Evolutionary conservation across 2,329 filamentous ascomycete genomes (phyloP).

Genomic region (Fusarium sp.): DNA sequence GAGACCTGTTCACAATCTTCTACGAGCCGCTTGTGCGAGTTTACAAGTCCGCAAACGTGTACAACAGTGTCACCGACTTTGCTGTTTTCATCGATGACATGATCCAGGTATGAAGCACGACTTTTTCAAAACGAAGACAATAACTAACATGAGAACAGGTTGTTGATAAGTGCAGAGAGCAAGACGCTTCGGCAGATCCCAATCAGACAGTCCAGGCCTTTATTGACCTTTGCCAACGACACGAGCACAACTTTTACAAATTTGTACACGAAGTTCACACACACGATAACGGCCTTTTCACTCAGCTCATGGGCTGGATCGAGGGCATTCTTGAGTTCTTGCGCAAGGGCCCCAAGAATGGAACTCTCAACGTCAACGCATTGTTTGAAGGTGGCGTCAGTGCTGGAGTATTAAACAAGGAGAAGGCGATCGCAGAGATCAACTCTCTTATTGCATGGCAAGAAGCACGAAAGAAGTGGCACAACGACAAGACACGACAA

Average conservation of each 20-base stretch:
- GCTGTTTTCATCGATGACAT: slow-evolving; percentile 92
- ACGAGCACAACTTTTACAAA: slow-evolving; percentile 98
- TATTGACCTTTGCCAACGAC: slow-evolving; percentile 93
- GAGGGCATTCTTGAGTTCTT: slow-evolving; percentile 96
- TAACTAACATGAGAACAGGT: slow-evolving; percentile 56
- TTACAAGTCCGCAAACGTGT: slow-evolving; percentile 98
- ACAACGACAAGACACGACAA: slow-evolving; percentile 95
- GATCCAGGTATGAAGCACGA: slow-evolving; percentile 72
- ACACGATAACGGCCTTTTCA: slow-evolving; percentile 96
- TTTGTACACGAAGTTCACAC: slow-evolving; percentile 98
- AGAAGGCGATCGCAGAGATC: slow-evolving; percentile 81
- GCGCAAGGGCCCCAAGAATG: slow-evolving; percentile 84
- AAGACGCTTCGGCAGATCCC: slow-evolving; percentile 91
- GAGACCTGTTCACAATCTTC: slow-evolving; percentile 97
- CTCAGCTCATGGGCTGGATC: slow-evolving; percentile 96
- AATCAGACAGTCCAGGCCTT: slow-evolving; percentile 99
- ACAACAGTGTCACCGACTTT: slow-evolving; percentile 97
- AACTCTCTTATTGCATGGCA: slow-evolving; percentile 92
- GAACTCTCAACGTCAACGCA: slow-evolving; percentile 93
- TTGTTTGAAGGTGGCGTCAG: slow-evolving; percentile 85
- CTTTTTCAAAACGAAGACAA: background rate
- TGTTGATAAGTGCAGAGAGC: slow-evolving; percentile 72
- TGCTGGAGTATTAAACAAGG: slow-evolving; percentile 74
- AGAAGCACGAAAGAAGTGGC: slow-evolving; percentile 96
- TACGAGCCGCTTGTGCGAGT: slow-evolving; percentile 97